Conservation (phyloP, 495 filamentous ascomycete genomes). For the Haplographium delicatum region DNA sequence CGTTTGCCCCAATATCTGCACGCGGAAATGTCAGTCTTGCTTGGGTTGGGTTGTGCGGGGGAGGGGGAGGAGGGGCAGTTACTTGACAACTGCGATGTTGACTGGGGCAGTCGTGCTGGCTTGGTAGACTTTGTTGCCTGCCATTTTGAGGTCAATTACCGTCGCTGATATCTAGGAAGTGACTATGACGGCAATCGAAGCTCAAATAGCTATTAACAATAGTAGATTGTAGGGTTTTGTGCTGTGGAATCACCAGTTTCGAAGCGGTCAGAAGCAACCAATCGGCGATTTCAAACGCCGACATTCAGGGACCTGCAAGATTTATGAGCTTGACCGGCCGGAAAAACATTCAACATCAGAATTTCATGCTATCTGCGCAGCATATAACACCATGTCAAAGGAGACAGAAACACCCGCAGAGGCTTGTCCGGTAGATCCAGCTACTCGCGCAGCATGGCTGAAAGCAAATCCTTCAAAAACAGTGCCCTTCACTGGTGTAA, state of each 20-base stretch:
- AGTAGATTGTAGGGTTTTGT: constrained; percentile 3
- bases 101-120: constrained; percentile 95
- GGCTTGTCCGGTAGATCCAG: constrained; percentile 82
- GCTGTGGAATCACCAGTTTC: background rate
- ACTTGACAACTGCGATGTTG: constrained; percentile 99
- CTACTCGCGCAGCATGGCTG: constrained; percentile 80
- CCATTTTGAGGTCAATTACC: constrained; percentile 32
- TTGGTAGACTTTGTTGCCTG: constrained; percentile 60
- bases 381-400: constrained; percentile 20
- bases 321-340: constrained; percentile 7
- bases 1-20: constrained; percentile 99
- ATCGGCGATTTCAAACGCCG: constrained; percentile 14
- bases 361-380: background rate
- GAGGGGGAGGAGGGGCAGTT: constrained; percentile 22
- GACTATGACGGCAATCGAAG: constrained; percentile 1
- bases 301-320: constrained; percentile 3
- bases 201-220: background rate
- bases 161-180: background rate
- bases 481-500: constrained; percentile 14
- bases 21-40: no score
- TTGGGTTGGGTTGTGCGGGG: constrained; percentile 60
- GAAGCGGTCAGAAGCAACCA: constrained; percentile 24
- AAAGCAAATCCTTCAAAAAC: constrained; percentile 24
- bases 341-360: constrained; percentile 4
- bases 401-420: constrained; percentile 26